phyloP scores from a whole-genome alignment of 2,329 filamentous ascomycete species.

The Pseudopyricularia cyperi region DNA sequence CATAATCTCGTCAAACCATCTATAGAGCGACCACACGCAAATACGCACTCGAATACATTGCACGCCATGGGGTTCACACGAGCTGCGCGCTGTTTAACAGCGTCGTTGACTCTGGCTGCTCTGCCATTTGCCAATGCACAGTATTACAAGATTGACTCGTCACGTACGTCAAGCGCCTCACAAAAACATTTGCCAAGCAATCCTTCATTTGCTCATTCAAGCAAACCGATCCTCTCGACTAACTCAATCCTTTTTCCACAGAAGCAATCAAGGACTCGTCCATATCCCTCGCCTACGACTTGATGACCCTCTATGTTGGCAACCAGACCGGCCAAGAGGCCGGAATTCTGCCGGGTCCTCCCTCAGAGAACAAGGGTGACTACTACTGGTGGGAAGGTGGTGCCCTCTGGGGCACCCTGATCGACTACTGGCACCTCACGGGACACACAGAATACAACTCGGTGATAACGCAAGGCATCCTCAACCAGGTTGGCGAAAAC shows the following conservation, averaged over 20 bases:
- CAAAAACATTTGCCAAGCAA: not conserved
- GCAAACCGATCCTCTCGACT: not conserved
- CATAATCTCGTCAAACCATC: no score
- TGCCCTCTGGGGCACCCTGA: constrained; percentile 53
- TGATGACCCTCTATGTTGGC: constrained; percentile 1
- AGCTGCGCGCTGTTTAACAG: not conserved
- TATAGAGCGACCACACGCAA: not conserved
- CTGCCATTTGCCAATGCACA: not conserved
- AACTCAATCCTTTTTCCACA: no score
- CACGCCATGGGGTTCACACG: not conserved
- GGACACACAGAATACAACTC: constrained; percentile 51
- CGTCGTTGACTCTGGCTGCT: not conserved
- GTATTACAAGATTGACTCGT: not conserved
- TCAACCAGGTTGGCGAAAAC: constrained; percentile 44
- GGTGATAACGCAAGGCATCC: constrained; percentile 39
- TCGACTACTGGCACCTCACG: constrained; percentile 60
- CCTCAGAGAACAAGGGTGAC: constrained; percentile 29
- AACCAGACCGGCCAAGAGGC: constrained; percentile 29
- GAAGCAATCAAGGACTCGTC: constrained; percentile 1
- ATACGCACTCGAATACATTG: not conserved
- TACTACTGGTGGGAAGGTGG: constrained; percentile 69
- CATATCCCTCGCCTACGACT: constrained; percentile 1
- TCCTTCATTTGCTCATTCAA: not conserved
- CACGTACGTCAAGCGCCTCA: not conserved
- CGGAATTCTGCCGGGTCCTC: constrained; percentile 44